A percentile compares a stretch with the other conserved stretches of the same genome.
Evolutionary conservation across 2,329 filamentous ascomycete species (phyloP).

Genomic region (Beauveria australis): DNA sequence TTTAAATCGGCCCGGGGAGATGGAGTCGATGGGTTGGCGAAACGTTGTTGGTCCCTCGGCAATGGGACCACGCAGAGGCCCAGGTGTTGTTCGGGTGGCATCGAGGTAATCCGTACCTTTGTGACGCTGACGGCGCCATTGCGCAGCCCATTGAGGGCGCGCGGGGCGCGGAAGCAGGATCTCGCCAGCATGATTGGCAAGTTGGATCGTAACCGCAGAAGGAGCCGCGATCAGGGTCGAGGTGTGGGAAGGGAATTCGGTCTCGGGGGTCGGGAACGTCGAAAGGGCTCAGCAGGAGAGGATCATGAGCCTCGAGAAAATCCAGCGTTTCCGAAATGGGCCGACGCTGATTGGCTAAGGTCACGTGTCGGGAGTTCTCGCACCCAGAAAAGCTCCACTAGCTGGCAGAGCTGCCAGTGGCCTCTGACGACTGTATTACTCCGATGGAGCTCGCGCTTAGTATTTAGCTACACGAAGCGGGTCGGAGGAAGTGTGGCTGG

Average conservation of each 20-base stretch:
- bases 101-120: slow-evolving; percentile 51
- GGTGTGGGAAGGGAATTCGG: slow-evolving; percentile 22
- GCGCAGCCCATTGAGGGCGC: slow-evolving; percentile 71
- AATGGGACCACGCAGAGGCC: slow-evolving; percentile 21
- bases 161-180: slow-evolving; percentile 82
- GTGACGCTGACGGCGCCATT: slow-evolving; percentile 63
- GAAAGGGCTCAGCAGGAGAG: slow-evolving; percentile 31
- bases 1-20: slow-evolving; percentile 14
- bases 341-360: slow-evolving; percentile 31
- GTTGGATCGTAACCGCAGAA: slow-evolving; percentile 30
- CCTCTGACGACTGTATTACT: neutral
- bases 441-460: neutral
- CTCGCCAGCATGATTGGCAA: slow-evolving; percentile 80
- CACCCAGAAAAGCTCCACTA: neutral
- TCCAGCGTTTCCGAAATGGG: slow-evolving; percentile 35
- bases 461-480: neutral
- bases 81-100: slow-evolving; percentile 9
- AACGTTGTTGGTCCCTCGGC: slow-evolving; percentile 26
- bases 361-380: slow-evolving; percentile 25
- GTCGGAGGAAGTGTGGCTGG: no score
- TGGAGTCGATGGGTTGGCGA: slow-evolving; percentile 22
- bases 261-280: slow-evolving; percentile 28
- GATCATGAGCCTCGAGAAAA: slow-evolving; percentile 31
- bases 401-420: neutral
- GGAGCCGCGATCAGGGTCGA: slow-evolving; percentile 30